A percentile compares a stretch with the other conserved stretches of the same genome.
Evolutionary conservation across 108 stramenopile genomes (phyloP).

Genomic region (Skeletonema marinoi): DNA sequence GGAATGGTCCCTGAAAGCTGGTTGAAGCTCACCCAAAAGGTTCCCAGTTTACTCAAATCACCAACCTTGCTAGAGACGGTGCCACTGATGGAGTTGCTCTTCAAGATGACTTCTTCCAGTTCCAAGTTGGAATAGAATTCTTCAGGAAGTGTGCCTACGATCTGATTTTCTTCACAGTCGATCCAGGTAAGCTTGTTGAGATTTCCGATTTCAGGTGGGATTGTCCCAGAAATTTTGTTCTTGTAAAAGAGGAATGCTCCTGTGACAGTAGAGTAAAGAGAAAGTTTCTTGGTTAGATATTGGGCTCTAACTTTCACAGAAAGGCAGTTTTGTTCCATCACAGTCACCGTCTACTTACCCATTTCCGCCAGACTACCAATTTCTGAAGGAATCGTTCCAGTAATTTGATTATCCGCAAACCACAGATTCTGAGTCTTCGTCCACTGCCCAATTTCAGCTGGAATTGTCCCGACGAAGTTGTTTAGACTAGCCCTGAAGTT

Average conservation of each 20-base stretch:
- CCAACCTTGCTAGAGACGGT: slow-evolving; percentile 56
- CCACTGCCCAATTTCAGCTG: slow-evolving; percentile 69
- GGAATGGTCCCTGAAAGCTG: slow-evolving; percentile 56
- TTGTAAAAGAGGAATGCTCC: slow-evolving; percentile 45
- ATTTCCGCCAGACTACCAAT: slow-evolving; percentile 44
- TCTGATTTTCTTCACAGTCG: slow-evolving; percentile 40
- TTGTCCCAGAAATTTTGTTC: slow-evolving; percentile 58
- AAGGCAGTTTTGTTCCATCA: neutral
- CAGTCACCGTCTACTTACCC: slow-evolving; percentile 21
- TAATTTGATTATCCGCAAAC: slow-evolving; percentile 54
- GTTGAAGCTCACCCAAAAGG: slow-evolving; percentile 73
- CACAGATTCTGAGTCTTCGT: slow-evolving; percentile 60
- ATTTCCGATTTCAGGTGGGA: slow-evolving; percentile 60
- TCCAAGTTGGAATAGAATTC: slow-evolving; percentile 38
- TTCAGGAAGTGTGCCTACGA: slow-evolving; percentile 50
- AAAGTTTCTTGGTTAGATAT: neutral
- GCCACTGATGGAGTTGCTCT: slow-evolving; percentile 67
- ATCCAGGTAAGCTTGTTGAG: slow-evolving; percentile 47
- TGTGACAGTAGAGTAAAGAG: slow-evolving; percentile 4
- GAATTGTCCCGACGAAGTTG: slow-evolving; percentile 68
- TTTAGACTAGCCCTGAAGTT: slow-evolving; percentile 51
- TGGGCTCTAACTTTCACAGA: neutral
- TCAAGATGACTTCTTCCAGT: slow-evolving; percentile 56
- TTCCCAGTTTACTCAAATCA: slow-evolving; percentile 47
- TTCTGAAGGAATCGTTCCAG: slow-evolving; percentile 60